phyloP scores from a whole-genome alignment of 208 protist species.

The Zelonia costaricensis region DNA sequence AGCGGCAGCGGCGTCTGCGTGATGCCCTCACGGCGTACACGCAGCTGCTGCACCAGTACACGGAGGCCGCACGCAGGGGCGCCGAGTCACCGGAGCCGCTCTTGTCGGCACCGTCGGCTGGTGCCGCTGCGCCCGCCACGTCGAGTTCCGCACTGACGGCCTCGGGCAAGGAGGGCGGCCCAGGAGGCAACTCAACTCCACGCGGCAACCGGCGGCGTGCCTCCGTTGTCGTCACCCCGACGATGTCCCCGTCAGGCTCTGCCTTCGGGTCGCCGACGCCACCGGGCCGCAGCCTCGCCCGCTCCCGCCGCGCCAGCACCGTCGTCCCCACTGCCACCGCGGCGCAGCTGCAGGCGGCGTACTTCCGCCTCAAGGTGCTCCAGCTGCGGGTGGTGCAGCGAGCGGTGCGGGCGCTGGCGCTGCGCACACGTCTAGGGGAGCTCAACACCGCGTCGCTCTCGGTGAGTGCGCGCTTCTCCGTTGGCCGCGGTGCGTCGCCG shows the following conservation, averaged over 20 bases:
- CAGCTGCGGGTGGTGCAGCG: conserved; percentile 22
- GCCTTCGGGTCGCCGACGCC: neutral
- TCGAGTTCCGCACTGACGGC: too few species aligned
- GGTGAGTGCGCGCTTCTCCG: conserved; percentile 33
- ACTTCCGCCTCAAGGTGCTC: conserved; percentile 6
- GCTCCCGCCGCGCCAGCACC: conserved; percentile 17
- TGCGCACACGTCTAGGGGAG: conserved; percentile 32
- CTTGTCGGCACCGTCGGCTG: neutral
- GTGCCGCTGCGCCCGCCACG: too few species aligned
- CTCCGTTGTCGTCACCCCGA: neutral
- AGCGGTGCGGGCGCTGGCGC: conserved; percentile 30
- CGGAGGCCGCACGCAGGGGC: conserved; percentile 3
- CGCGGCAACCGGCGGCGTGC: neutral
- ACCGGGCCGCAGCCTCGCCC: conserved; percentile 4
- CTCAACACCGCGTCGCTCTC: conserved; percentile 18
- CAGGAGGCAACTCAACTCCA: neutral
- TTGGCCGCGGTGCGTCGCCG: conserved; percentile 41
- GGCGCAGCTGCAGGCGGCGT: conserved; percentile 8
- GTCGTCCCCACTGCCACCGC: neutral
- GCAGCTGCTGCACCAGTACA: conserved; percentile 13
- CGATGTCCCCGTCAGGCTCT: neutral
- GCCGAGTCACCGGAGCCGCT: neutral
- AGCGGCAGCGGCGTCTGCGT: conserved; percentile 15
- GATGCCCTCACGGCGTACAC: conserved; percentile 19
- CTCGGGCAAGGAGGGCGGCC: neutral